Evolutionary conservation across 1,284 basidiomycete genomes (phyloP).

Genomic region (Moesziomyces sp.): DNA sequence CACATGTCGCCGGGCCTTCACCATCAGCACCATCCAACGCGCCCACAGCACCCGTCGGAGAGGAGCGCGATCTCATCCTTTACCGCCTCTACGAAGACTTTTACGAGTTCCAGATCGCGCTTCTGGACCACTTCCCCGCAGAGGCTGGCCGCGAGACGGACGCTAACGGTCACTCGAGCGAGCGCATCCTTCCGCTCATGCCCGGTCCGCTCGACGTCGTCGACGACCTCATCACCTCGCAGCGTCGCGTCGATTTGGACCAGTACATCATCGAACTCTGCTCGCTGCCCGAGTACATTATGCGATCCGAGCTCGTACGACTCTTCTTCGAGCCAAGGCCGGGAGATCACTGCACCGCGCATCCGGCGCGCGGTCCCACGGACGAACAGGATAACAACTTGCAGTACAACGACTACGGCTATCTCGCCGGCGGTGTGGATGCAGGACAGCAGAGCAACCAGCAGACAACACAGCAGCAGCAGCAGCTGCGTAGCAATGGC

Average conservation of each 20-base stretch:
- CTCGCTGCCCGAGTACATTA: slow-evolving; percentile 78
- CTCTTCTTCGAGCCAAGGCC: slow-evolving; percentile 86
- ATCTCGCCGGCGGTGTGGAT: slow-evolving; percentile 27
- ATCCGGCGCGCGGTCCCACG: slow-evolving; percentile 26
- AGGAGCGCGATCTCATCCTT: slow-evolving; percentile 80
- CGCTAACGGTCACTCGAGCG: slow-evolving; percentile 69
- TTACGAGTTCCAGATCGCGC: slow-evolving; percentile 92
- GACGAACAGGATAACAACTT: slow-evolving; percentile 21
- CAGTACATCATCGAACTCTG: slow-evolving; percentile 86
- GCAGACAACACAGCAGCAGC: slow-evolving; percentile 10
- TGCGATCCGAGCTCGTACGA: slow-evolving; percentile 83
- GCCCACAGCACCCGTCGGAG: slow-evolving; percentile 52
- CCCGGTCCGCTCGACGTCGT: slow-evolving; percentile 86
- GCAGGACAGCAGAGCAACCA: slow-evolving; percentile 14
- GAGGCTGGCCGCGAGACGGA: slow-evolving; percentile 48
- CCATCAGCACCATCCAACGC: slow-evolving; percentile 36
- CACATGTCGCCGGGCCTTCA: slow-evolving; percentile 71
- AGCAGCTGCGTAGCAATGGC: slow-evolving; percentile 27
- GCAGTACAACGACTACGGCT: slow-evolving; percentile 45
- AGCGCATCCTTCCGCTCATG: slow-evolving; percentile 91
- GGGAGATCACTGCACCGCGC: slow-evolving; percentile 74
- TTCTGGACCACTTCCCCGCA: slow-evolving; percentile 68
- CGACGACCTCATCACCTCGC: slow-evolving; percentile 85
- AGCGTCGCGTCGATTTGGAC: slow-evolving; percentile 84
- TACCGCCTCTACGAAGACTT: slow-evolving; percentile 98